Conservation (phyloP, 257 asterid species). For the Solanum bulbocastanum region DNA sequence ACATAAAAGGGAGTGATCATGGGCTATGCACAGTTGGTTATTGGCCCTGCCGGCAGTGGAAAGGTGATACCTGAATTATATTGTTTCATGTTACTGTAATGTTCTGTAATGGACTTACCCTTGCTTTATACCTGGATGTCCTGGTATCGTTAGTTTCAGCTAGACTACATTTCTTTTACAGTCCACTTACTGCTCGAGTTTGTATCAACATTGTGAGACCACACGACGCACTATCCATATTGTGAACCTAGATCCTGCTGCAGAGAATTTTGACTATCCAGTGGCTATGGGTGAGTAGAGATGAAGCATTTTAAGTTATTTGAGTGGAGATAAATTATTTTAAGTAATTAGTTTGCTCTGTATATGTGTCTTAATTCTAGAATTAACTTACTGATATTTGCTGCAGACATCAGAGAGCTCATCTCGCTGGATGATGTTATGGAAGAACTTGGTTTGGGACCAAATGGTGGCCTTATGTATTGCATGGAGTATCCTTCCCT, state of each 20-base stretch:
- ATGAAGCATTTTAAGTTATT: background rate
- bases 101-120: background rate
- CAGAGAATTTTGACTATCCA: slow-evolving; percentile 92
- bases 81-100: background rate
- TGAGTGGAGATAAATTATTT: background rate
- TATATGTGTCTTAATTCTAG: background rate
- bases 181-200: slow-evolving; percentile 92
- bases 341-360: background rate
- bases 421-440: slow-evolving; percentile 85
- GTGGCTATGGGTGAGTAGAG: slow-evolving; percentile 74
- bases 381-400: background rate
- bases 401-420: slow-evolving; percentile 78
- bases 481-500: slow-evolving; percentile 97
- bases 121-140: background rate
- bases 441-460: slow-evolving; percentile 93
- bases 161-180: slow-evolving; percentile 14
- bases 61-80: slow-evolving; percentile 42
- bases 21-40: slow-evolving; percentile 95
- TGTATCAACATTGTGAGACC: slow-evolving; percentile 75
- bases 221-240: slow-evolving; percentile 67
- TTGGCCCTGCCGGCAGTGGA: slow-evolving; percentile 99
- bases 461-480: slow-evolving; percentile 92
- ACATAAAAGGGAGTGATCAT: slow-evolving; percentile 22
- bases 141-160: background rate
- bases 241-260: slow-evolving; percentile 95